Evolutionary conservation across 768 basidiomycete species (phyloP).

Genomic region (Rhizopogon vulgaris): DNA sequence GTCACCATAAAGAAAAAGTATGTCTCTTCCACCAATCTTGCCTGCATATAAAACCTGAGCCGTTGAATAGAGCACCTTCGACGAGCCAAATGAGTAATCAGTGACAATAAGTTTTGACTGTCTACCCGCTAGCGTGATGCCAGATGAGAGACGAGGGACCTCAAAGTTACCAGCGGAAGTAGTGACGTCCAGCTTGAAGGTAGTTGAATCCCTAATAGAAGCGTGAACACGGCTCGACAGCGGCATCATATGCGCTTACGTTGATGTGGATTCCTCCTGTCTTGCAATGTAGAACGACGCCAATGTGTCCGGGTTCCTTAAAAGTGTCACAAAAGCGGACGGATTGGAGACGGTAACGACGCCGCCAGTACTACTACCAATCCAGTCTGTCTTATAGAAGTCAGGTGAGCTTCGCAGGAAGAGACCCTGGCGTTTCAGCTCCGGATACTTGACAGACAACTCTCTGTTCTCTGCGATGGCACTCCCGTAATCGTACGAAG

Average conservation of each 20-base stretch:
- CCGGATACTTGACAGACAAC: constrained; percentile 62
- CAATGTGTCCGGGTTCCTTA: constrained; percentile 62
- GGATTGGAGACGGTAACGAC: constrained; percentile 35
- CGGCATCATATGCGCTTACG: constrained; percentile 33
- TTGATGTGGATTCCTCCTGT: constrained; percentile 61
- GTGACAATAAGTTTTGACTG: constrained; percentile 71
- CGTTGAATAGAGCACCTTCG: constrained; percentile 61
- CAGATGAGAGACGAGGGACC: constrained; percentile 47
- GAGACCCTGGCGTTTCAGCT: constrained; percentile 71
- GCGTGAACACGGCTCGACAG: background rate
- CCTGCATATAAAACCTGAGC: constrained; percentile 68
- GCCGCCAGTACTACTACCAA: constrained; percentile 56
- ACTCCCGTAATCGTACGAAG: constrained; percentile 80
- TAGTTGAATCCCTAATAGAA: constrained; percentile 22
- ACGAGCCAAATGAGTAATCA: constrained; percentile 63
- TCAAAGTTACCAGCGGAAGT: constrained; percentile 46
- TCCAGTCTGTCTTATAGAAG: constrained; percentile 74
- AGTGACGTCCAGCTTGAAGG: constrained; percentile 56
- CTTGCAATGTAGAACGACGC: constrained; percentile 67
- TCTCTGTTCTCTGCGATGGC: constrained; percentile 63
- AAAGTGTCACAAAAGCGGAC: constrained; percentile 51
- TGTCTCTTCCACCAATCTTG: constrained; percentile 51
- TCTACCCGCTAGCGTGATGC: constrained; percentile 59
- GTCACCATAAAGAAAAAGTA: constrained; percentile 60
- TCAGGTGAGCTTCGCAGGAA: constrained; percentile 77